Evolutionary conservation across 345 rosid genomes (phyloP).

Genomic region (Lumnitzera racemosa): DNA sequence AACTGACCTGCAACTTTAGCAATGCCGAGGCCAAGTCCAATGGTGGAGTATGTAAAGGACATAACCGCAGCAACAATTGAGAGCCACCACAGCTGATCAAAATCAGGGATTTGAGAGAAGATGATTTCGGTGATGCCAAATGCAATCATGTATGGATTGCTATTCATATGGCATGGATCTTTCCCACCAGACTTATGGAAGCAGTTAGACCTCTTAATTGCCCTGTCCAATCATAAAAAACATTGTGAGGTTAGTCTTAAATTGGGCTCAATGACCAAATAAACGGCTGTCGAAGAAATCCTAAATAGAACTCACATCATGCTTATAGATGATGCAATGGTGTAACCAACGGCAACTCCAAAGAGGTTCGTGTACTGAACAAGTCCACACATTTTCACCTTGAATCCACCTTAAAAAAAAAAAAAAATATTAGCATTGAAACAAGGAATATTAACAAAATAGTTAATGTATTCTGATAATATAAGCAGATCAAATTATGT

Average conservation of each 20-base stretch:
- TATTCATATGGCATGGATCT: constrained; percentile 40
- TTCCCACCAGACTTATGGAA: constrained; percentile 39
- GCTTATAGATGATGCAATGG: constrained; percentile 66
- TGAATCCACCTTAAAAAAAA: constrained; percentile 41
- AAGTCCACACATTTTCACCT: constrained; percentile 54
- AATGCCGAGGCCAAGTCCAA: constrained; percentile 44
- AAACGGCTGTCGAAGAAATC: not conserved
- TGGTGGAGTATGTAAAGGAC: constrained; percentile 42
- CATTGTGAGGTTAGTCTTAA: constrained; percentile 3
- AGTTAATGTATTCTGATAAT: not conserved
- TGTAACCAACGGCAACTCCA: constrained; percentile 71
- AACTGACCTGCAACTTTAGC: constrained; percentile 27
- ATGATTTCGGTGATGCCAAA: constrained; percentile 37
- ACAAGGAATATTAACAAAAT: not conserved
- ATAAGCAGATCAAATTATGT: not conserved
- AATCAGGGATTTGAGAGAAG: constrained; percentile 41
- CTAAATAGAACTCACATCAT: constrained; percentile 38
- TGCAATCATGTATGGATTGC: constrained; percentile 49
- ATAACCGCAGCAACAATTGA: constrained; percentile 41
- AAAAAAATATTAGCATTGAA: constrained; percentile 8
- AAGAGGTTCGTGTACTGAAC: constrained; percentile 65
- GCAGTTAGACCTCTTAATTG: constrained; percentile 51
- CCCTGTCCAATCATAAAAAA: constrained; percentile 24
- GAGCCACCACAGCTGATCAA: constrained; percentile 48
- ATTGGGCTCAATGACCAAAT: not conserved